Conservation (phyloP, 1,139 yeast genomes). For the Suhomyces terraborum region DNA sequence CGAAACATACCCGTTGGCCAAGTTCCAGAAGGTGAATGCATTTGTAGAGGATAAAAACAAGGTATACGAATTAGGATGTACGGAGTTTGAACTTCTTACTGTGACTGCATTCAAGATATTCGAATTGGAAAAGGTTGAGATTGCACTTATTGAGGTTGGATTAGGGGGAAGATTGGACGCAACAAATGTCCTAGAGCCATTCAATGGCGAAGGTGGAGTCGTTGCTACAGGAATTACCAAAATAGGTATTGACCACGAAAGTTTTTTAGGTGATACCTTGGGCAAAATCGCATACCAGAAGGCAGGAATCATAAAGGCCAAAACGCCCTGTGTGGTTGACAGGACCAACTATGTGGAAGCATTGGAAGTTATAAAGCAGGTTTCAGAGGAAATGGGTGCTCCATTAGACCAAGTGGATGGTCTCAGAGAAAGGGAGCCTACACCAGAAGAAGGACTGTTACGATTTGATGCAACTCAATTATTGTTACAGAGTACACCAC, state of each 20-base stretch:
- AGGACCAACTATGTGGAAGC: conserved; percentile 60
- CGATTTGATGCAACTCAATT: conserved; percentile 18
- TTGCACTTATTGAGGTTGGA: conserved; percentile 88
- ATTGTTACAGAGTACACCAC: conserved; percentile 43
- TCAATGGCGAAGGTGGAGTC: conserved; percentile 37
- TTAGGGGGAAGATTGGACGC: conserved; percentile 88
- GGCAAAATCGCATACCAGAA: conserved; percentile 70
- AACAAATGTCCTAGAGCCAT: conserved; percentile 62
- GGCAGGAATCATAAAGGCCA: conserved; percentile 75
- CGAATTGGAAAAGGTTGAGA: conserved; percentile 54
- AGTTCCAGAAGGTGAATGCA: conserved; percentile 49
- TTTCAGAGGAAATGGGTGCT: conserved; percentile 23
- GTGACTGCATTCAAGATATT: conserved; percentile 83
- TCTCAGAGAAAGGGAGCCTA: conserved; percentile 4
- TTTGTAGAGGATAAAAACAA: conserved; percentile 40
- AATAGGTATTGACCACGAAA: conserved; percentile 83
- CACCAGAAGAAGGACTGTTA: not conserved
- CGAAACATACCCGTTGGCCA: conserved; percentile 47
- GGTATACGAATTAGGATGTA: conserved; percentile 55
- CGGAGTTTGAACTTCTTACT: conserved; percentile 84
- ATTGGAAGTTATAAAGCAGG: conserved; percentile 39
- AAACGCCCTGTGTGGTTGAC: conserved; percentile 70
- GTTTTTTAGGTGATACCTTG: conserved; percentile 66
- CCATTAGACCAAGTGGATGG: conserved; percentile 24
- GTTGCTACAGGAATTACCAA: conserved; percentile 76